These are phyloP conservation scores for Thelephora ganbajun DNA, from an alignment of 768 basidiomycete genomes.

Conservation along the genomic window DNA sequence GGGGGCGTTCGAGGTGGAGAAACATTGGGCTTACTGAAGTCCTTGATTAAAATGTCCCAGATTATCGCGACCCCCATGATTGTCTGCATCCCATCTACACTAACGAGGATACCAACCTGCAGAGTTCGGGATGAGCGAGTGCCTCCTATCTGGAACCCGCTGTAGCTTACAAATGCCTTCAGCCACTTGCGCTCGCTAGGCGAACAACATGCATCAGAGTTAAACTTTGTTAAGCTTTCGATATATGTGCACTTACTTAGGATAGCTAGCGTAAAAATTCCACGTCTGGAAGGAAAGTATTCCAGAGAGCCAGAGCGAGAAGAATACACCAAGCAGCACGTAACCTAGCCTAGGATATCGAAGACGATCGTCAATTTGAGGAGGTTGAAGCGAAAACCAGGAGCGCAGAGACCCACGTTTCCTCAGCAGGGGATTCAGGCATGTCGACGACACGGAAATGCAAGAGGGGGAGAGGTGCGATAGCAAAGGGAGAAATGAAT, in stretches of 20 bases:
- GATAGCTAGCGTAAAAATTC: conserved; percentile 12
- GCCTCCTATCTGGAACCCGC: neutral
- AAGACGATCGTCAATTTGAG: neutral
- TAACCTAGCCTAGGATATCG: neutral
- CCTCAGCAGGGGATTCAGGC: neutral
- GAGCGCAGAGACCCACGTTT: neutral
- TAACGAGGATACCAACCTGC: conserved; percentile 13
- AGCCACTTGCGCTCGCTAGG: conserved; percentile 11
- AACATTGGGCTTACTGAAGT: conserved; percentile 10
- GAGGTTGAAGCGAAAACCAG: neutral
- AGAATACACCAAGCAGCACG: neutral
- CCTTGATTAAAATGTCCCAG: conserved; percentile 13
- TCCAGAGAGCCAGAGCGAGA: conserved; percentile 15
- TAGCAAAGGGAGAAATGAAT: too few relatives aligned
- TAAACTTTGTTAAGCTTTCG: neutral
- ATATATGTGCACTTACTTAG: conserved; percentile 5
- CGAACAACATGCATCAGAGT: neutral
- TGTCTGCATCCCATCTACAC: conserved; percentile 12
- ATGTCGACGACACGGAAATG: neutral
- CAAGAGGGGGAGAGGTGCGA: too few relatives aligned
- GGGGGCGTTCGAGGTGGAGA: neutral
- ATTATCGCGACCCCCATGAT: conserved; percentile 15
- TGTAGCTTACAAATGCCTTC: conserved; percentile 10
- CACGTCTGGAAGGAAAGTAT: conserved; percentile 21
- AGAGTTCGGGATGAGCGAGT: neutral